phyloP scores from a whole-genome alignment of 257 asterid species.

The Echites panduratus region DNA sequence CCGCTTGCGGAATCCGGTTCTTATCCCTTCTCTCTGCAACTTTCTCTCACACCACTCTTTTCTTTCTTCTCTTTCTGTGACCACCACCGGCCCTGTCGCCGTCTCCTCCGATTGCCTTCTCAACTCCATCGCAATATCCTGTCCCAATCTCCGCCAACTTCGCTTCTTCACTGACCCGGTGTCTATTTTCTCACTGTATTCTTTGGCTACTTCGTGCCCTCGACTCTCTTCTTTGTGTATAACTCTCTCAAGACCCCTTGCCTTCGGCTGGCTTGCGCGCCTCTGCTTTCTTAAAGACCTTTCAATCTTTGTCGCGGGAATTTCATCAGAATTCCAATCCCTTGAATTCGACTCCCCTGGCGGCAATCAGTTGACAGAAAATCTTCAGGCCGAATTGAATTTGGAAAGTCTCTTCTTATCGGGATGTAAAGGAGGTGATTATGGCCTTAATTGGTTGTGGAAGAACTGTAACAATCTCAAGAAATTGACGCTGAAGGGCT shows the following conservation, averaged over 20 bases:
- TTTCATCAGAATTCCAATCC: conserved; percentile 9
- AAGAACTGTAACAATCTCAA: conserved; percentile 45
- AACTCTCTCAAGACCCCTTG: conserved; percentile 45
- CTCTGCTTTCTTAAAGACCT: conserved; percentile 43
- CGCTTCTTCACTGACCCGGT: conserved; percentile 37
- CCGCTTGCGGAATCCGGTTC: conserved; percentile 22
- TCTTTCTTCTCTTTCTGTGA: conserved; percentile 47
- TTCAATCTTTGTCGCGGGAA: conserved; percentile 31
- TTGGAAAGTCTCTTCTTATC: conserved; percentile 48
- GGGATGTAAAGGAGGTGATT: conserved; percentile 44
- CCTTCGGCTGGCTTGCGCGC: conserved; percentile 41
- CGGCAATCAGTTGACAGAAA: neutral
- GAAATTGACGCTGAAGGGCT: conserved; percentile 50
- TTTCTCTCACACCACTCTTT: conserved; percentile 47
- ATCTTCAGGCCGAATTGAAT: conserved; percentile 29
- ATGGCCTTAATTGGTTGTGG: conserved; percentile 54
- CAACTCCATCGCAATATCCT: conserved; percentile 35
- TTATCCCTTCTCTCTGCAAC: conserved; percentile 28
- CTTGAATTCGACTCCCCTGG: neutral
- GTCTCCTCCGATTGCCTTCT: conserved; percentile 31
- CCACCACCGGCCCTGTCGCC: conserved; percentile 6
- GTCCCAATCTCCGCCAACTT: conserved; percentile 50
- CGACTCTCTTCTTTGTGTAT: conserved; percentile 47
- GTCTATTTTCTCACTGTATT: conserved; percentile 29
- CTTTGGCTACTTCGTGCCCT: conserved; percentile 42